Evolutionary conservation across 108 stramenopile genomes (phyloP).

Genomic region (Pseudonitzschia multiseries): DNA sequence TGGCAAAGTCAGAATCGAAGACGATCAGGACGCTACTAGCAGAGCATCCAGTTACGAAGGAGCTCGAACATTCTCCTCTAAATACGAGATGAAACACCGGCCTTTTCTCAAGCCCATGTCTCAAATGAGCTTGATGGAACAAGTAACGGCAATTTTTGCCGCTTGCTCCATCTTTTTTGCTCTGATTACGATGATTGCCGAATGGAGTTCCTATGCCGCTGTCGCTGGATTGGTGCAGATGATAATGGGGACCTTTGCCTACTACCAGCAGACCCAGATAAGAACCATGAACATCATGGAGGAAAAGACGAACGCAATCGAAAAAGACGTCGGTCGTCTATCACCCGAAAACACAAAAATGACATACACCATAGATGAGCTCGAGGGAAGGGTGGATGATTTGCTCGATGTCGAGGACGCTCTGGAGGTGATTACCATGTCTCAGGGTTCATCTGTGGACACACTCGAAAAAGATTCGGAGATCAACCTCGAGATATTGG

Average conservation of each 20-base stretch:
- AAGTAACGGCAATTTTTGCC: constrained; percentile 47
- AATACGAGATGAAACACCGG: not conserved
- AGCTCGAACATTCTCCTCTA: too few relatives aligned
- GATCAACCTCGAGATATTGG: constrained; percentile 58
- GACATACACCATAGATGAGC: constrained; percentile 52
- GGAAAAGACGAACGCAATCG: constrained; percentile 55
- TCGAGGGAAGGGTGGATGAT: constrained; percentile 53
- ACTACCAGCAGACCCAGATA: constrained; percentile 74
- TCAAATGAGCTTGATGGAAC: constrained; percentile 59
- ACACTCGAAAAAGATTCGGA: constrained; percentile 65
- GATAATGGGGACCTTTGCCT: constrained; percentile 64
- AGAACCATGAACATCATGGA: constrained; percentile 68
- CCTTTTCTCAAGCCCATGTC: constrained; percentile 44
- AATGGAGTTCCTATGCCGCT: constrained; percentile 44
- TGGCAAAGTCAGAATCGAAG: too few relatives aligned
- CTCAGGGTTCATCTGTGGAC: constrained; percentile 60
- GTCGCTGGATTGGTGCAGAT: constrained; percentile 58
- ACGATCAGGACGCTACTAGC: too few relatives aligned
- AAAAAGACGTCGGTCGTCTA: constrained; percentile 58
- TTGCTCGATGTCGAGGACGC: constrained; percentile 69
- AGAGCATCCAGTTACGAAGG: too few relatives aligned
- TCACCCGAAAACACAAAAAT: constrained; percentile 54
- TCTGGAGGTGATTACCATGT: constrained; percentile 62
- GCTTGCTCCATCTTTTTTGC: constrained; percentile 46
- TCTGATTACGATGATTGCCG: constrained; percentile 59